Evolutionary conservation across 1,284 basidiomycete genomes (phyloP), one percentile per base, ranked within the genome.

Genomic region (Cryptococcus sp.): DNA sequence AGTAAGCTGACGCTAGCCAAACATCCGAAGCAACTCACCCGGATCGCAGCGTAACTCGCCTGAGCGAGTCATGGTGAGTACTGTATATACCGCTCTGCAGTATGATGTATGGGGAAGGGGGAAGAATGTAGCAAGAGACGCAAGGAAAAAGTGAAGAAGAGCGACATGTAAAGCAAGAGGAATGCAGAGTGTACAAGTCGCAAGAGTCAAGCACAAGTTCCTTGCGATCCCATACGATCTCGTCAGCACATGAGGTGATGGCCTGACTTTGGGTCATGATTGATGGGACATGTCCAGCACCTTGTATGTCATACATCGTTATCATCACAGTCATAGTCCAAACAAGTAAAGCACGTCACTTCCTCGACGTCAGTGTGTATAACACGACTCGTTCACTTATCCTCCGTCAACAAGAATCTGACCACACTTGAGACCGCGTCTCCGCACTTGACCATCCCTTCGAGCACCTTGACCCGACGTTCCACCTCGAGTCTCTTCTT

Each of bases 361-460:
- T 43, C 17, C 41, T 17, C 41, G 41, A 45, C 13, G 43, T 45
- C n/a, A 39, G 27, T 35, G 30, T 35, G 30, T 5, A 35, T 35
- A 4, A 35, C 30, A 35, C 30, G 13, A 15, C 42, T n/a, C 20
- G 6, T 50, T 58, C 52, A 63, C 55, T 67, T 56, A 23, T 41
- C 49, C 13, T 74, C 72, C 0, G 60, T 71, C 65, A 78, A 63
- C 22, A 78, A 64, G 61, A 66, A 75, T 30, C 72, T 63, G n/a
- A 78, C 76, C 3, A 78, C 74, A 4, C 62, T 66, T 23, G 66
- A 62, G 8, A 78, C 76, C 19, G 70, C 67, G 50, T 78, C 76
- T 13, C 76, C 76, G 22, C 70, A 69, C 61, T 70, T 72, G 25
- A 65, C 71, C 73, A 78, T 76, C 19, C 76, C 76, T 54, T 78